Evolutionary conservation across 768 basidiomycete species (phyloP), one percentile per base, ranked within the genome.

Genomic region (Boletus patriciae): DNA sequence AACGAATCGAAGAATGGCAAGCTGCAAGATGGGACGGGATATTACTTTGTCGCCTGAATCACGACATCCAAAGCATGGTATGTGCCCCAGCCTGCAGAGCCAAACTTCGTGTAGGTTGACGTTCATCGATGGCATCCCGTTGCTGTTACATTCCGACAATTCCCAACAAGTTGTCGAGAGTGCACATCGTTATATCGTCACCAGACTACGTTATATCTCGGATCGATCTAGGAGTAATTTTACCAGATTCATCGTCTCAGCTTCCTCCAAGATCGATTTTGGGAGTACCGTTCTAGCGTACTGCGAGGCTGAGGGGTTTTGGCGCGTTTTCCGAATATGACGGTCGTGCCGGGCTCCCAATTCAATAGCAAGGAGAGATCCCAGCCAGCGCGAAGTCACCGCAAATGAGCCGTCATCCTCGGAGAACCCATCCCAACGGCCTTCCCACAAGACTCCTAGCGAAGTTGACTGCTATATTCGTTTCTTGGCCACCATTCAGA

Each of bases 381-480:
- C 31, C 29, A 7, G 18, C n/a, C 9, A 31, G 33, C 21, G 27
- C 9, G 29, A 44, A 50, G 34, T 42, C 33, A 34, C 25, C 29
- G 18, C 25, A 48, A 42, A 47, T 46, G 21, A 16, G 34, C 55
- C 62, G 46, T 31, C 52, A 27, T 55, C 63, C 53, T 62, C 65
- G 63, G 63, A 55, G 57, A 51, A 57, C 45, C 31, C 27, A 41
- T 6, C 27, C 16, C 43, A 46, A 34, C 27, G 44, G 34, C 33
- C 31, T 58, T 65, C 50, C 42, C 57, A 57, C 45, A 43, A 6
- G 10, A 33, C 52, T 58, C 38, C 57, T 40, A 40, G 44, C 43
- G 49, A 59, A 68, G 55, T 38, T 16, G 44, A 52, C 36, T 16
- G 29, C 46, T 18, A 37, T 38, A 6, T 41, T 12, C 37, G 8